Evolutionary conservation across 2,329 filamentous ascomycete species (phyloP), one percentile per base, ranked within the genome.

Genomic region (Cladobotryum mycophilum): DNA sequence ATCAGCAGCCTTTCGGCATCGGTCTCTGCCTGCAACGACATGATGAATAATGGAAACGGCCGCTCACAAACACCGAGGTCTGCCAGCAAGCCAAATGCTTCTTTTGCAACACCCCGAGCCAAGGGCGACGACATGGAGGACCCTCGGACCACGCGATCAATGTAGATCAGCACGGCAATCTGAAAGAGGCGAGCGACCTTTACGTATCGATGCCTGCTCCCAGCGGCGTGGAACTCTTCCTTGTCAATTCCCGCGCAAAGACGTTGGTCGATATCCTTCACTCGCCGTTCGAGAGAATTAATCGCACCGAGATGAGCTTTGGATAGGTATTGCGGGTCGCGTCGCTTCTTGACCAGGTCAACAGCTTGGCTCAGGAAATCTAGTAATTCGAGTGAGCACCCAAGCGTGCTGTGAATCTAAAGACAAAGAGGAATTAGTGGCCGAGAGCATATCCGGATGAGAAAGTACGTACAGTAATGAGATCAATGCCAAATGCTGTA

Each of bases 111-210:
- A 12, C 36, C 12, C 4, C 47, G 51, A 6, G 51, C 50, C n/a
- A 46, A 13, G 12, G 30, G 47, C 9, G 51, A 52, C 12, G 47
- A 45, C 17, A 40, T 22, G 40, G 35, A 30, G 14, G 47, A 49
- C 2, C 51, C 47, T 22, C 42, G 47, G 17, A 46, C 47, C 5
- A 53, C 51, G 7, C 51, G 47, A 47, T 50, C 42, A 12, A 53
- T 42, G 35, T 53, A 50, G 20, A 53, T 51, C 34, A 53, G 42
- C n/a, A 50, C 38, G 11, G 47, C 47, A 34, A 53, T 47, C 20
- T 47, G 51, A 22, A 45, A 53, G 41, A 53, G 44, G 41, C 43
- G 47, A 33, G 51, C 47, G 17, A 51, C 42, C 13, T 37, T 42
- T 14, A 38, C 35, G 9, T 53, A 50, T 3, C 42, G 47, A 13